Conservation (phyloP, 257 asterid genomes). For the Petunia secreta region DNA sequence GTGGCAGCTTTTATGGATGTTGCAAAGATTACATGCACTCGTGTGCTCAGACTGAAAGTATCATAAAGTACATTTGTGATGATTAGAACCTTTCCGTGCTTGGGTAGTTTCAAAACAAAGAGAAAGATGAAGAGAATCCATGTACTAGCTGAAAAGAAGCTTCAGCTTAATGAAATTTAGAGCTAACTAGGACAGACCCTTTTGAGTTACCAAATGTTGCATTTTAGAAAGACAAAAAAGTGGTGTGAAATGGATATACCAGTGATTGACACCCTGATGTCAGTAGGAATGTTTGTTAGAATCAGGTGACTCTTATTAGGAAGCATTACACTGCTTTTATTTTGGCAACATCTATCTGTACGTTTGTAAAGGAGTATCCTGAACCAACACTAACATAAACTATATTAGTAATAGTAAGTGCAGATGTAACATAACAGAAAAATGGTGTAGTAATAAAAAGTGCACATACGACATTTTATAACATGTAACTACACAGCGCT, state of each 20-base stretch:
- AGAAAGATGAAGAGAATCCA: slow-evolving; percentile 1
- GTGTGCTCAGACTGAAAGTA: background rate
- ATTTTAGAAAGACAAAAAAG: too few species aligned
- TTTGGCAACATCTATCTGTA: background rate
- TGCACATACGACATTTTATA: background rate
- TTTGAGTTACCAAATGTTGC: too few species aligned
- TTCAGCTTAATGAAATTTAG: background rate
- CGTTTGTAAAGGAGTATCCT: background rate
- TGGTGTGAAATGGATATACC: background rate
- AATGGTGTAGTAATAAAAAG: background rate
- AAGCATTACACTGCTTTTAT: background rate
- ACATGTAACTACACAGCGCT: background rate
- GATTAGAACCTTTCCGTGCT: background rate
- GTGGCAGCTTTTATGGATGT: background rate
- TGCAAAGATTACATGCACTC: background rate
- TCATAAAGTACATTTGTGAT: background rate
- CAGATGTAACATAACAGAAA: background rate
- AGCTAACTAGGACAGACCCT: background rate
- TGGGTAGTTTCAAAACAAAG: background rate
- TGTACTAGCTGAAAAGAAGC: background rate
- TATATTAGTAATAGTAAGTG: background rate
- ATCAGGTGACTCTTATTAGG: background rate
- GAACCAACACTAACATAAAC: background rate
- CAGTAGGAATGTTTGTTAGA: background rate
- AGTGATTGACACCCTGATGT: background rate